Percentiles rank a stretch among this genome's conserved stretches.
Evolutionary conservation across 2,329 filamentous ascomycete genomes (phyloP).

Genomic region (Leptographium lundbergii): DNA sequence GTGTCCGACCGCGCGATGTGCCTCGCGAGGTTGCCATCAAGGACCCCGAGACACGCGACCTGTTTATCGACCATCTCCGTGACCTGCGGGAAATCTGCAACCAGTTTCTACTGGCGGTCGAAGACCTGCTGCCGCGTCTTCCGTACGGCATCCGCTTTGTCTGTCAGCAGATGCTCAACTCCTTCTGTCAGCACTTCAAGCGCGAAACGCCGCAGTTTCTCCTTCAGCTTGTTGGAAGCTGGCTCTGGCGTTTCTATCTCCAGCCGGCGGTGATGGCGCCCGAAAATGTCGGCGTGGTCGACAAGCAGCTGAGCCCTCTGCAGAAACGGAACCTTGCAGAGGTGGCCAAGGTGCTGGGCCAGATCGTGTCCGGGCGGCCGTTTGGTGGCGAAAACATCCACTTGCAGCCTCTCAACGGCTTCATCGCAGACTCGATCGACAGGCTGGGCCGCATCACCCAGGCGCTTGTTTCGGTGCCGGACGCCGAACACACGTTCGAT

Average conservation of each 20-base stretch:
- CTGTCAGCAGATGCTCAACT: slow-evolving; percentile 72
- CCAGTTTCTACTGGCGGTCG: slow-evolving; percentile 70
- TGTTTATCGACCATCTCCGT: slow-evolving; percentile 89
- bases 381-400: slow-evolving; percentile 96
- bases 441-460: slow-evolving; percentile 64
- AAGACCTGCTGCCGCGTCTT: slow-evolving; percentile 76
- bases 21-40: slow-evolving; percentile 89
- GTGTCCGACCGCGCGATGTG: slow-evolving; percentile 69
- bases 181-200: slow-evolving; percentile 63
- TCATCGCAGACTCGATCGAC: slow-evolving; percentile 74
- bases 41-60: slow-evolving; percentile 79
- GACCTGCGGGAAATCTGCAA: slow-evolving; percentile 91
- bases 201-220: slow-evolving; percentile 65
- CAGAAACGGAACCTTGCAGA: slow-evolving; percentile 88
- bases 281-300: slow-evolving; percentile 85
- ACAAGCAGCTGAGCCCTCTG: slow-evolving; percentile 75
- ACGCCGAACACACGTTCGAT: slow-evolving; percentile 85
- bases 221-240: slow-evolving; percentile 74
- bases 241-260: slow-evolving; percentile 91
- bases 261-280: slow-evolving; percentile 81
- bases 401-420: slow-evolving; percentile 86
- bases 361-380: slow-evolving; percentile 74
- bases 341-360: slow-evolving; percentile 81
- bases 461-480: slow-evolving; percentile 68
- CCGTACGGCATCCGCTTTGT: slow-evolving; percentile 88